These are phyloP conservation scores for Phaeomoniella chlamydospora DNA, from an alignment of 2,329 filamentous ascomycete species.

Conservation along the genomic window DNA sequence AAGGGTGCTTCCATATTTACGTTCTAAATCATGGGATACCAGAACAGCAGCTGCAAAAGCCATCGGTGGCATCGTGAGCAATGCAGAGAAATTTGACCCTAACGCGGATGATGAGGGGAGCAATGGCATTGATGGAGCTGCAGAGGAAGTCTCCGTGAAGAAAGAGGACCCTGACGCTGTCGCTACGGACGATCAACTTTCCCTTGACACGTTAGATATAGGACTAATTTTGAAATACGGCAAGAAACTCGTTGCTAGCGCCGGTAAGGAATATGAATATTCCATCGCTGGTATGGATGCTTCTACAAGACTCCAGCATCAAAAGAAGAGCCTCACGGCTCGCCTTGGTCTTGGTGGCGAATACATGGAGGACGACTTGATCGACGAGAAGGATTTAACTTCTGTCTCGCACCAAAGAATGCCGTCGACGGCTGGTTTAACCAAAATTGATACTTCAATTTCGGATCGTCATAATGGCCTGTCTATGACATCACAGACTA, in stretches of 20 bases:
- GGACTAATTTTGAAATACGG: slow-evolving; percentile 68
- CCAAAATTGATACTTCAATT: slow-evolving; percentile 37
- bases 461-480: slow-evolving; percentile 29
- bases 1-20: slow-evolving; percentile 85
- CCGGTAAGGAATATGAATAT: slow-evolving; percentile 72
- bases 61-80: slow-evolving; percentile 82
- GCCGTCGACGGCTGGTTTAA: slow-evolving; percentile 21
- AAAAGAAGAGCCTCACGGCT: slow-evolving; percentile 74
- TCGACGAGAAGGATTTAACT: slow-evolving; percentile 49
- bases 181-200: slow-evolving; percentile 47
- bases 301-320: slow-evolving; percentile 62
- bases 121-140: slow-evolving; percentile 11
- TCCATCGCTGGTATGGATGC: slow-evolving; percentile 70
- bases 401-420: slow-evolving; percentile 28
- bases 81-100: slow-evolving; percentile 78
- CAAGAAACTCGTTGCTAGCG: slow-evolving; percentile 67
- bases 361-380: slow-evolving; percentile 70
- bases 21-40: slow-evolving; percentile 95
- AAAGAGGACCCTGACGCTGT: slow-evolving; percentile 18
- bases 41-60: slow-evolving; percentile 85
- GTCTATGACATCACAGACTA: slow-evolving; percentile 22
- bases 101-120: slow-evolving; percentile 55
- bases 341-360: slow-evolving; percentile 76
- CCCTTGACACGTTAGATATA: slow-evolving; percentile 62
- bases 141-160: slow-evolving; percentile 33